A percentile compares a stretch with the other conserved stretches of the same genome.
Evolutionary conservation across 768 basidiomycete species (phyloP).

Genomic region (Paxillus ammoniavirescens): DNA sequence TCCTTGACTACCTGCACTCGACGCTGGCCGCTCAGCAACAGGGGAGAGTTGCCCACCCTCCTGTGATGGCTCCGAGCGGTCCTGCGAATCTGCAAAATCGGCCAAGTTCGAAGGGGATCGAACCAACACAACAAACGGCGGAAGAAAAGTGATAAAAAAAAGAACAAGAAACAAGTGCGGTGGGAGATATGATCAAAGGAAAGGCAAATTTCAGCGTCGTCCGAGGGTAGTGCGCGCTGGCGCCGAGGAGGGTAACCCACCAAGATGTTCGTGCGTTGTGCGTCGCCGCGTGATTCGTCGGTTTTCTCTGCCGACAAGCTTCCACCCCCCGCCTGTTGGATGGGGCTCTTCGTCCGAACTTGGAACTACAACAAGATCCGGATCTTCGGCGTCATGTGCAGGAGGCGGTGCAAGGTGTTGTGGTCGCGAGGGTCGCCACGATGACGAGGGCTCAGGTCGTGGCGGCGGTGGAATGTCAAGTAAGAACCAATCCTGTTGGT

Average conservation of each 20-base stretch:
- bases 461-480: constrained; percentile 80
- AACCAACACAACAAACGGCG: not conserved
- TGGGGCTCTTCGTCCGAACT: constrained; percentile 51
- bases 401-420: constrained; percentile 7
- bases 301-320: constrained; percentile 40
- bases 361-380: constrained; percentile 43
- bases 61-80: constrained; percentile 22
- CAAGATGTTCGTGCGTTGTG: constrained; percentile 50
- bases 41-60: constrained; percentile 44
- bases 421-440: constrained; percentile 26
- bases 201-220: constrained; percentile 25
- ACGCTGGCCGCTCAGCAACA: constrained; percentile 43
- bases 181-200: constrained; percentile 4
- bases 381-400: constrained; percentile 37
- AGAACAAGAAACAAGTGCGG: not conserved
- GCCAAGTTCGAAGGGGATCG: constrained; percentile 12
- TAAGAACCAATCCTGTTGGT: constrained; percentile 95
- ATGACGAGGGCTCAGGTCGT: constrained; percentile 27
- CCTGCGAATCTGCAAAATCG: constrained; percentile 17
- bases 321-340: constrained; percentile 51
- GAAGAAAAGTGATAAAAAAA: not conserved
- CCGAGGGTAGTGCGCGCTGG: constrained; percentile 28
- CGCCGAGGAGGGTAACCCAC: constrained; percentile 34
- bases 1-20: constrained; percentile 28
- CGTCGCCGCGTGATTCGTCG: constrained; percentile 51